A percentile compares a stretch with the other conserved stretches of the same genome.
These are phyloP conservation scores for Exsudoporus frostii DNA, from an alignment of 768 basidiomycete species.

Conservation along the genomic window DNA sequence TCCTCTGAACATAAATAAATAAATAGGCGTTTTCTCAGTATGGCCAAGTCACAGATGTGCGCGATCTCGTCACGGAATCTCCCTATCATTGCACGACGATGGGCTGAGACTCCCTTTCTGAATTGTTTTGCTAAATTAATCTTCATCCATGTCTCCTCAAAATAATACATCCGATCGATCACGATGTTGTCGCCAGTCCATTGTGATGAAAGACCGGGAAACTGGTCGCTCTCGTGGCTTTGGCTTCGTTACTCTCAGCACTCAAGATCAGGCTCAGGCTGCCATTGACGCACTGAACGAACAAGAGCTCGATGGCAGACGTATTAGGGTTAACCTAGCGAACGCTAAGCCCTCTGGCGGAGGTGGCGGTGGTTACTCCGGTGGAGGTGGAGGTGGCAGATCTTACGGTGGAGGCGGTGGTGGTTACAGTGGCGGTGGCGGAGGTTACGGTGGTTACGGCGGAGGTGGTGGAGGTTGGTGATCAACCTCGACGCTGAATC, in stretches of 20 bases:
- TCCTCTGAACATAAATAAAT: not conserved
- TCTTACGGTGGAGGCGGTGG: not conserved
- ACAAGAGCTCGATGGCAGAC: constrained; percentile 52
- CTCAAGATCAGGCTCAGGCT: constrained; percentile 36
- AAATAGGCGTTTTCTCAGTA: constrained; percentile 41
- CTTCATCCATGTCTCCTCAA: constrained; percentile 23
- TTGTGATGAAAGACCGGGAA: constrained; percentile 49
- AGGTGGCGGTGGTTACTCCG: constrained; percentile 19
- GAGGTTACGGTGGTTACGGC: not conserved
- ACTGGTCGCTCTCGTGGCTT: constrained; percentile 58
- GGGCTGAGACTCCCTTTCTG: constrained; percentile 26
- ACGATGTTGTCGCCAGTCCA: constrained; percentile 21
- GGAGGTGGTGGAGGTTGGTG: constrained; percentile 9
- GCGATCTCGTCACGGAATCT: constrained; percentile 35
- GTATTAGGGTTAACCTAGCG: constrained; percentile 48
- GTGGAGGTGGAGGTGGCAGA: constrained; percentile 12
- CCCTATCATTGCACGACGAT: constrained; percentile 30
- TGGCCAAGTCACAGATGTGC: constrained; percentile 50
- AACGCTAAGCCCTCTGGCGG: constrained; percentile 31
- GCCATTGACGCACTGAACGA: constrained; percentile 48
- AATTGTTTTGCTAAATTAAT: constrained; percentile 26
- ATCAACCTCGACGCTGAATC: not conserved
- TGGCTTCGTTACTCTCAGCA: constrained; percentile 48
- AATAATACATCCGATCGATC: constrained; percentile 2
- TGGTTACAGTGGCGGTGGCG: not conserved